Percentiles rank a stretch among this genome's conserved stretches.
Evolutionary conservation across 2,329 filamentous ascomycete genomes (phyloP).

Genomic region (Tolypocladium tundrense): DNA sequence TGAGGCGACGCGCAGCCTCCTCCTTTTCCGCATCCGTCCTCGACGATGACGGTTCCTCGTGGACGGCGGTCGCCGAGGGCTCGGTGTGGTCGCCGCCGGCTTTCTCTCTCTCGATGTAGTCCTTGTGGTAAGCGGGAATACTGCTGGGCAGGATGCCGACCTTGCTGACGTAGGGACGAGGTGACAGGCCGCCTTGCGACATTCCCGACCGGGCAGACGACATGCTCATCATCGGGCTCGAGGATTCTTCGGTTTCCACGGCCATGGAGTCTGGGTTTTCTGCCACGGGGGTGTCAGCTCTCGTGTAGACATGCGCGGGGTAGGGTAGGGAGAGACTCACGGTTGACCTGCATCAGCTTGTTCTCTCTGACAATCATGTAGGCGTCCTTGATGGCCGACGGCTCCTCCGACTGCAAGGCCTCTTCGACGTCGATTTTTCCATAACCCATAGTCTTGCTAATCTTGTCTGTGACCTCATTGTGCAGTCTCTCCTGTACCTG

Average conservation of each 20-base stretch:
- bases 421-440: constrained; percentile 91
- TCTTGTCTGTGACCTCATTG: constrained; percentile 84
- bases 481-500: constrained; percentile 84
- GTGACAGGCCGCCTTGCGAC: constrained; percentile 36
- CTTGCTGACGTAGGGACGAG: constrained; percentile 62
- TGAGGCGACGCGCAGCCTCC: constrained; percentile 69
- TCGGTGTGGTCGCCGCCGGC: constrained; percentile 36
- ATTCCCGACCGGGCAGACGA: constrained; percentile 44
- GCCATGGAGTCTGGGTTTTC: constrained; percentile 23
- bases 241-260: constrained; percentile 25
- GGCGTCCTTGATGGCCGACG: constrained; percentile 96
- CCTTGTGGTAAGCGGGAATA: constrained; percentile 80
- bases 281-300: constrained; percentile 15
- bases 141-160: constrained; percentile 88
- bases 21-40: constrained; percentile 67
- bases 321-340: constrained; percentile 44
- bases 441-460: constrained; percentile 97
- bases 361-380: constrained; percentile 98
- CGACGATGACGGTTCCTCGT: constrained; percentile 37
- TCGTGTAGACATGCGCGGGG: neutral
- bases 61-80: constrained; percentile 30
- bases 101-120: constrained; percentile 69
- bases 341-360: constrained; percentile 90
- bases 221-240: constrained; percentile 42
- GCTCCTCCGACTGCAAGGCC: constrained; percentile 81